A percentile compares a stretch with the other conserved stretches of the same genome.
phyloP scores from a whole-genome alignment of 257 asterid genomes.

The Jacaranda mimosifolia region DNA sequence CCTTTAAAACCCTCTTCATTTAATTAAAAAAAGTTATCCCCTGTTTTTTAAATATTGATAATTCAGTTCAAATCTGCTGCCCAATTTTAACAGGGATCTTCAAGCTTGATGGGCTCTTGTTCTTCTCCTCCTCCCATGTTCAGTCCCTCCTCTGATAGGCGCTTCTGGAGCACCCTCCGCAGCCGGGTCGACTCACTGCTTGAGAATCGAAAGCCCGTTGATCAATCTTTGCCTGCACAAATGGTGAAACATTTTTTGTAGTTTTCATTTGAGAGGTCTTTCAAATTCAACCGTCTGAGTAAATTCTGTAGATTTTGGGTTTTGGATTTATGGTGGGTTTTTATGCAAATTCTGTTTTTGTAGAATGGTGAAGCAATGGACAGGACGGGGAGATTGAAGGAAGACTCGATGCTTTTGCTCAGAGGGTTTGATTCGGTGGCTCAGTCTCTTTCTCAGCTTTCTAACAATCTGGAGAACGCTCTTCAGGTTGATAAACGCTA shows the following conservation, averaged over 20 bases:
- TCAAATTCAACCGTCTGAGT: neutral
- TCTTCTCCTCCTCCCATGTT: constrained; percentile 55
- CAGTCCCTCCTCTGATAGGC: constrained; percentile 85
- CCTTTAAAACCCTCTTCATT: constrained; percentile 38
- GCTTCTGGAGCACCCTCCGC: constrained; percentile 83
- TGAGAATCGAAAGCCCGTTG: constrained; percentile 59
- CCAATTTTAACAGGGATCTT: constrained; percentile 54
- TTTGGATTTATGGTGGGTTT: constrained; percentile 17
- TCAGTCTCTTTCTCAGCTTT: constrained; percentile 75
- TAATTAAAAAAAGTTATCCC: neutral
- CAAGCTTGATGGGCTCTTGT: constrained; percentile 44
- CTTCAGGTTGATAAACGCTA: constrained; percentile 59
- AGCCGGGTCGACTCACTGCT: constrained; percentile 72
- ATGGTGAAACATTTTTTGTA: constrained; percentile 31
- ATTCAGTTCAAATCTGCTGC: constrained; percentile 8
- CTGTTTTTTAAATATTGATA: neutral
- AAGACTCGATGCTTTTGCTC: constrained; percentile 57
- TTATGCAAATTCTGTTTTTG: constrained; percentile 9
- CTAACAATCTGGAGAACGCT: constrained; percentile 74
- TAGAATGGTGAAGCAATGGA: constrained; percentile 56
- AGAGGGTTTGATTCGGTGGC: constrained; percentile 78
- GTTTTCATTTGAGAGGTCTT: neutral
- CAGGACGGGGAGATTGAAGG: constrained; percentile 52
- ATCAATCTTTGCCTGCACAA: constrained; percentile 35
- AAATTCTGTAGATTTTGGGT: neutral